Base-by-base conservation (phyloP, 345 rosid genomes). In the Geranium brycei region DNA sequence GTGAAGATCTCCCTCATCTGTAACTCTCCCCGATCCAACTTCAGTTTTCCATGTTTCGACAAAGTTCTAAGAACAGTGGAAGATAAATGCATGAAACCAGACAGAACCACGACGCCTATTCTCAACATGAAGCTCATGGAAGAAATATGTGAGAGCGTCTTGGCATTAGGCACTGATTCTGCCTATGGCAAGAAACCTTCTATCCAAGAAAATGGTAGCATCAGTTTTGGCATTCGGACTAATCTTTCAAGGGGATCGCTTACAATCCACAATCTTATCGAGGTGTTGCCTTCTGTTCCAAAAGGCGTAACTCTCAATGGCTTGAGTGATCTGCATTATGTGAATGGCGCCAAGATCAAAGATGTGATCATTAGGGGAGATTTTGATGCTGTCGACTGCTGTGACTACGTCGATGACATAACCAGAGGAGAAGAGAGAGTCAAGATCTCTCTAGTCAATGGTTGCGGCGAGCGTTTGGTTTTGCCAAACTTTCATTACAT, bases 401-500 rank as follows among this genome's bases (percentile, higher is more conserved):
- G 3, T 19, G 64, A 8, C 7, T 38, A 40, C 12, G 68, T 71
- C 0, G 1, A 23, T 41, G 92, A 86, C 70, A 80, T 84, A 17
- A 67, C 84, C 0, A 84, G 80, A 78, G 85, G 89, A 17, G 55
- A 78, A 4, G 92, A 84, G 70, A 84, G 74, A 14, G 83, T 91
- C 35, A 63, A 63, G 61, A 87, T 91, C 66, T 72, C 90, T 12
- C 70, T 91, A 72, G 76, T 80, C 10, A 87, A 79, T 75, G 86
- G 76, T 23, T 63, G 65, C 65, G 79, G 87, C 17, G 87, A 78
- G 28, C 28, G 28, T 23, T 23, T 23, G 69, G 61, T 51, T 23
- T 65, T 80, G 41, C 96, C 93, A 18, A 66, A 69, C 63, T 91
- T 91, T 62, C 80, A 68, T 32, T 91, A 91, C 80, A 83, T 88